Base-by-base conservation (phyloP, 371 early-diverging fungal species). In the Mitosporidium daphniae region DNA sequence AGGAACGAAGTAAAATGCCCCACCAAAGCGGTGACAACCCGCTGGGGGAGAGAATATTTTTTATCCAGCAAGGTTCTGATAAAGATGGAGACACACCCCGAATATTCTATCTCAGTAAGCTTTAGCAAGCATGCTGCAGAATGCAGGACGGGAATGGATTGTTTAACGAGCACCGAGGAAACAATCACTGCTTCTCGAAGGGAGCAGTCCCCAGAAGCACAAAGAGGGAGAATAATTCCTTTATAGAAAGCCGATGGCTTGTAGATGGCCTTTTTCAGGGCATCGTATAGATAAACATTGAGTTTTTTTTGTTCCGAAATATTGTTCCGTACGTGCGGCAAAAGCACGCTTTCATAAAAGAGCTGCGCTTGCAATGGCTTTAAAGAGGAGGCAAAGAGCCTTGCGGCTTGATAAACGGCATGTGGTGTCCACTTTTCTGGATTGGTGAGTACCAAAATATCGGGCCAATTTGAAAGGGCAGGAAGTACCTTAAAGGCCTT, bases 401-500 rank as follows among this genome's bases (percentile, higher is more conserved):
- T 56, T 1, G 84, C 77, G 2, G 89, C 91, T 51, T 75, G 66
- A 43, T 67, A 84, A 8, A 61, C 59, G 7, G 91, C 89, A 36
- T 84, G 65, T 8, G 86, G 74, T 4, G 86, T 74, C 91, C 91
- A 91, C 14, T 50, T 50, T 20, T 66, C 64, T 1, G 91, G 91
- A 14, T 48, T 49, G 1, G 91, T 91, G 14, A 77, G 42, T 37
- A 62, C 64, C 31, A 91, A 43, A 18, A 86, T 58, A 33, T 86
- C 75, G 42, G 82, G 78, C 91, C 91, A 91, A 50, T 86, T 72
- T 23, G 51, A 45, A 14, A 91, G 51, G 5, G 72, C 59, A 4
- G 91, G 84, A 26, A 86, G 72, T 32, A 91, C 72, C 50, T 91
- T 91, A 62, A 91, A 91, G 8, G 82, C 74, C 41, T 84, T 84